Percentiles rank a stretch among this genome's conserved stretches.
Conservation (phyloP, 2,329 filamentous ascomycete genomes). For the Penicillium sp. region DNA sequence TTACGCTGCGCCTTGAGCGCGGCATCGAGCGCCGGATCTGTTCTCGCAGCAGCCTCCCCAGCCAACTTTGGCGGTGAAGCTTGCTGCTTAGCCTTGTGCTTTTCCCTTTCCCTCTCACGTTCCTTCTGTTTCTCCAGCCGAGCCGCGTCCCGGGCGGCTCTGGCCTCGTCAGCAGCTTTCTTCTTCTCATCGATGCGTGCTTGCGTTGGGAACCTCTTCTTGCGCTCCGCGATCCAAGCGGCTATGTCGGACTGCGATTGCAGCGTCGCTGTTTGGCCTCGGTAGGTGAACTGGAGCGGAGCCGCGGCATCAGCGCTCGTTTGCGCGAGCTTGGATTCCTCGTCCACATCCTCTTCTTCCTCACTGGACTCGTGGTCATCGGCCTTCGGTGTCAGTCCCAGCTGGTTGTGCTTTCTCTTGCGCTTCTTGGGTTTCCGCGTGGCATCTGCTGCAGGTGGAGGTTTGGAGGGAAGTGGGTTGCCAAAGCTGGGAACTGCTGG, state of each 20-base stretch:
- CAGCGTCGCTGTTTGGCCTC: slow-evolving; percentile 57
- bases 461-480: slow-evolving; percentile 46
- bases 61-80: slow-evolving; percentile 1
- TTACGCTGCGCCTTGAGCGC: slow-evolving; percentile 42
- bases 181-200: slow-evolving; percentile 65
- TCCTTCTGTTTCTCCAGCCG: slow-evolving; percentile 44
- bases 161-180: slow-evolving; percentile 66
- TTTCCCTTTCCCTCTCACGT: slow-evolving; percentile 33
- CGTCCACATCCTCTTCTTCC: slow-evolving; percentile 49
- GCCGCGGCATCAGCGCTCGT: slow-evolving; percentile 19
- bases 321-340: slow-evolving; percentile 46
- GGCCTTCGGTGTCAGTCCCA: slow-evolving; percentile 50
- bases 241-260: slow-evolving; percentile 67
- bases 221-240: slow-evolving; percentile 79
- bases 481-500: slow-evolving; percentile 50
- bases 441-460: slow-evolving; percentile 39
- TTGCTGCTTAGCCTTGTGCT: slow-evolving; percentile 31
- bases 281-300: slow-evolving; percentile 56
- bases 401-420: slow-evolving; percentile 49
- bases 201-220: slow-evolving; percentile 77
- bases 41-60: slow-evolving; percentile 27
- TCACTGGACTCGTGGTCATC: slow-evolving; percentile 51
- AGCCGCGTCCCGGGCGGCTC: slow-evolving; percentile 43
- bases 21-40: slow-evolving; percentile 33
- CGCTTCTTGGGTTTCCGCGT: slow-evolving; percentile 43